Percentiles rank a stretch among this genome's conserved stretches.
Evolutionary conservation across 2,329 filamentous ascomycete species (phyloP).

Genomic region (Dothistroma pini): DNA sequence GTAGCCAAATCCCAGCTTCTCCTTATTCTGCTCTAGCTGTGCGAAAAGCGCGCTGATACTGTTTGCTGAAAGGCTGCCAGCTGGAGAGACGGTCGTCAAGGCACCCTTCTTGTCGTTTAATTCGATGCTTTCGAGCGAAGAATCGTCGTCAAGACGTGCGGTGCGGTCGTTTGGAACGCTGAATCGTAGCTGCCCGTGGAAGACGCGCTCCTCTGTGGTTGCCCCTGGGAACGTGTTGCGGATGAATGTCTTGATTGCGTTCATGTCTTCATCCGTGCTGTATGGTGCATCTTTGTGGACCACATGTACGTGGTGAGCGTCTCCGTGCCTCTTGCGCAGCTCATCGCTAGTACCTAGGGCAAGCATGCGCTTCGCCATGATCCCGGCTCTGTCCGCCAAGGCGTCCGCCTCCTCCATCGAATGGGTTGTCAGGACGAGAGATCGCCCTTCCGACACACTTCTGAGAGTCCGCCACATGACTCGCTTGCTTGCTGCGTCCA

Average conservation of each 20-base stretch:
- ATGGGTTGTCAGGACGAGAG: conserved; percentile 84
- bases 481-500: conserved; percentile 86
- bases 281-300: conserved; percentile 72
- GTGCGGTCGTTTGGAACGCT: conserved; percentile 55
- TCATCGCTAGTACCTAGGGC: conserved; percentile 73
- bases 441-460: conserved; percentile 70
- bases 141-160: conserved; percentile 14
- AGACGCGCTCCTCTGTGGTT: conserved; percentile 67
- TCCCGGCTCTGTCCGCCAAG: conserved; percentile 76
- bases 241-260: conserved; percentile 64
- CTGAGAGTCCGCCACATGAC: conserved; percentile 88
- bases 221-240: conserved; percentile 58
- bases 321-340: conserved; percentile 70
- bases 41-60: conserved; percentile 68
- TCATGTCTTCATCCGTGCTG: conserved; percentile 66
- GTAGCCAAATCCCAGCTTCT: conserved; percentile 69
- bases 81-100: conserved; percentile 6
- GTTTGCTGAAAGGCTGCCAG: conserved; percentile 11
- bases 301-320: conserved; percentile 76
- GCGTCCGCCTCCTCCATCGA: conserved; percentile 95
- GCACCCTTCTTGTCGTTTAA: conserved; percentile 15
- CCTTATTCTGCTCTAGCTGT: conserved; percentile 67
- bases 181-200: conserved; percentile 86
- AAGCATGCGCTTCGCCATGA: conserved; percentile 81
- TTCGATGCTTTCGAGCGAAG: conserved; percentile 13